Base-by-base conservation (phyloP, 2,329 filamentous ascomycete species). In the Dothistroma pini region DNA sequence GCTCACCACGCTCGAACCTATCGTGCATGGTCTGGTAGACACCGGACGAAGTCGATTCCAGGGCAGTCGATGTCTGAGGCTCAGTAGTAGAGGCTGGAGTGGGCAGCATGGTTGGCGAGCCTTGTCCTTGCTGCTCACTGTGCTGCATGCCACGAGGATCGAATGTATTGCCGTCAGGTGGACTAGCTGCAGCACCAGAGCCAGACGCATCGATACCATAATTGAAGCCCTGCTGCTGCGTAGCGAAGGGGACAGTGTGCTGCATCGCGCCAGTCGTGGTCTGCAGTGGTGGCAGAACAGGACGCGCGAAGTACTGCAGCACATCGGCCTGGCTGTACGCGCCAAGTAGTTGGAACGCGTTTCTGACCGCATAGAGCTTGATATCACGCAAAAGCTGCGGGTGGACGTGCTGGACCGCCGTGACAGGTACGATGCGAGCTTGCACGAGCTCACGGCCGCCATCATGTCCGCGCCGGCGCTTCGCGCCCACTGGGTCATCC, bases 1-100 rank as follows among this genome's bases (percentile, higher is more conserved):
- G 41, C n/a, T 57, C 55, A 29, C 55, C 55, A 22, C 55, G 44
- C 16, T 48, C 44, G 55, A 57, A 57, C 22, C 44, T 57, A 22
- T 58, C 48, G 29, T 58, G 56, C 56, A 58, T 58, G 22, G 29
- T 38, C 34, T 52, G 16, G 22, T 58, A 58, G 34, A 58, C 56
- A 29, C 44, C 48, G 19, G 11, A 38, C 11, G 35, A 5, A 31
- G 21, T 25, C 48, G 22, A 21, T 21, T 51, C 48, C 2, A 1
- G 11, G 10, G 12, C 16, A 9, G 21, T 51, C 7, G 48, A 12
- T 11, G 19, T 29, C 10, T n/a, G 48, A 32, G 21, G 48, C 8
- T 48, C 38, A 21, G 22, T 29, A 10, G 38, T 9, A 29, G 54
- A 31, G 31, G 38, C 41, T n/a, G 54, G 54, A 4, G 54, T 56